A percentile compares a stretch with the other conserved stretches of the same genome.
Conservation (phyloP, 495 filamentous ascomycete genomes). For the Neurospora sp. region DNA sequence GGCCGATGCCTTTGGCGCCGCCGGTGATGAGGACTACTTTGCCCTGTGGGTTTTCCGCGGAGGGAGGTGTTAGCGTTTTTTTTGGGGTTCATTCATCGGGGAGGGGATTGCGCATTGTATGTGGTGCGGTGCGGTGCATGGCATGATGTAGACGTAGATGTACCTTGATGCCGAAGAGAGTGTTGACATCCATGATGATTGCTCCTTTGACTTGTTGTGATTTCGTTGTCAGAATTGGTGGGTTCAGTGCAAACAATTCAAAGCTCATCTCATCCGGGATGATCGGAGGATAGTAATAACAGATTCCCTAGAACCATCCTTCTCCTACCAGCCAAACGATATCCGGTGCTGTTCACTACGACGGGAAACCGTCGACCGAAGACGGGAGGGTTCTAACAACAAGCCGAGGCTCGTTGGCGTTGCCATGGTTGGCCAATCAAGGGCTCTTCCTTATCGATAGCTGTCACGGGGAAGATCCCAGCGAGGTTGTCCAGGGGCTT, state of each 20-base stretch:
- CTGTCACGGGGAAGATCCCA: not conserved
- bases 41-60: constrained; percentile 11
- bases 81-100: not conserved
- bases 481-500: not conserved
- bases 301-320: not conserved
- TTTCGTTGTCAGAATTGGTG: not conserved
- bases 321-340: not conserved
- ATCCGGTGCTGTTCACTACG: not conserved
- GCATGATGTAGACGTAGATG: constrained; percentile 1
- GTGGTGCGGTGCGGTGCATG: not conserved
- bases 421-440: not conserved
- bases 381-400: not conserved
- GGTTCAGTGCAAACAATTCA: not conserved
- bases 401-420: not conserved
- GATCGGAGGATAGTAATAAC: not conserved
- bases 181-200: constrained; percentile 41
- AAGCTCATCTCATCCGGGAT: not conserved
- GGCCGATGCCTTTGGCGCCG: constrained; percentile 51
- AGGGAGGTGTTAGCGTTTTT: not conserved
- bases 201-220: not conserved
- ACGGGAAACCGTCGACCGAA: not conserved
- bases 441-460: not conserved
- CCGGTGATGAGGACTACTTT: constrained; percentile 34
- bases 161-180: constrained; percentile 51
- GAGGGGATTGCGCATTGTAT: not conserved